These are phyloP conservation scores for Suhomyces taliae DNA, from an alignment of 1,139 yeast genomes.

Conservation along the genomic window DNA sequence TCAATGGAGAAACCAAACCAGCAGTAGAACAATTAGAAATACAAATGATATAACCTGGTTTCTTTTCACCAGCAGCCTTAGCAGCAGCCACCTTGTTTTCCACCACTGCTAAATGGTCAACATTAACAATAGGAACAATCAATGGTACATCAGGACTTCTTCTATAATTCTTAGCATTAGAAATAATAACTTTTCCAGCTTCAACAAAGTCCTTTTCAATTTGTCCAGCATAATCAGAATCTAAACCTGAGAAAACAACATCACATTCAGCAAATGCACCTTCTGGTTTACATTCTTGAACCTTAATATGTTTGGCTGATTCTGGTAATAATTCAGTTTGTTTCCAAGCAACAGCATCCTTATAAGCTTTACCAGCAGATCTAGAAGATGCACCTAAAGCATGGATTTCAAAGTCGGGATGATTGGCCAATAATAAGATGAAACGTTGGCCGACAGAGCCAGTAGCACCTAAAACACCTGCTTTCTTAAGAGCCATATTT, in stretches of 20 bases:
- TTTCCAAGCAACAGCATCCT: constrained; percentile 91
- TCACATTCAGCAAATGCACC: constrained; percentile 83
- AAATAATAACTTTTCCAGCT: constrained; percentile 78
- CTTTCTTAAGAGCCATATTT: constrained; percentile 38
- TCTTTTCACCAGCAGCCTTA: constrained; percentile 50
- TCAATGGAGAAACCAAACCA: constrained; percentile 93
- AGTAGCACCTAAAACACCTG: constrained; percentile 96
- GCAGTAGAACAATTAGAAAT: constrained; percentile 98
- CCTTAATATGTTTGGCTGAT: constrained; percentile 58
- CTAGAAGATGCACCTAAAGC: constrained; percentile 92
- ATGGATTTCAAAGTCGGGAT: constrained; percentile 84
- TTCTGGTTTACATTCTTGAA: constrained; percentile 74
- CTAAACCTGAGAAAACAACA: constrained; percentile 92
- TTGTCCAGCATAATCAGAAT: constrained; percentile 89
- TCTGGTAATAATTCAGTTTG: constrained; percentile 84
- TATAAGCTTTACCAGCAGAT: constrained; percentile 87
- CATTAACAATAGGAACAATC: constrained; percentile 91
- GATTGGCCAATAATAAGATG: constrained; percentile 76
- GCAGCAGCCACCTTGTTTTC: constrained; percentile 59
- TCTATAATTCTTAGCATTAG: constrained; percentile 96
- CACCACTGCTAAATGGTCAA: constrained; percentile 85
- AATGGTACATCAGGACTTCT: constrained; percentile 86
- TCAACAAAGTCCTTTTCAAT: constrained; percentile 84
- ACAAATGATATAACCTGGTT: constrained; percentile 85
- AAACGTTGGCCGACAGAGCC: constrained; percentile 98